Conservation (phyloP, 2,329 filamentous ascomycete genomes). For the Xylaria sp. region DNA sequence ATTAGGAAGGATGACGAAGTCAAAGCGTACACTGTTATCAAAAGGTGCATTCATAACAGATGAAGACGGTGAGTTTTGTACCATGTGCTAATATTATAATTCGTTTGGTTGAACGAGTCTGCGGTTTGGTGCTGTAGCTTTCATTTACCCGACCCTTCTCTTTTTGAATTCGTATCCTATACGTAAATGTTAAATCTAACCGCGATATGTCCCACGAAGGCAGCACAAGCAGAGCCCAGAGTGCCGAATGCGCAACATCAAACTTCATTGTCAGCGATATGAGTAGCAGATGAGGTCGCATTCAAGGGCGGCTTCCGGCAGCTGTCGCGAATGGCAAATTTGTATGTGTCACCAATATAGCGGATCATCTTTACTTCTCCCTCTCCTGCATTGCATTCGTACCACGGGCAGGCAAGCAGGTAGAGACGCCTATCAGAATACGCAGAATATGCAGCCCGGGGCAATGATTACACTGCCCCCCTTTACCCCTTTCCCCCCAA, state of each 20-base stretch:
- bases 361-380: slow-evolving; percentile 15
- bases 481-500: slow-evolving; percentile 34
- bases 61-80: neutral
- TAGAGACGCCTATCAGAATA: slow-evolving; percentile 22
- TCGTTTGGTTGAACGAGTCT: neutral
- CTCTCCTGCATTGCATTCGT: slow-evolving; percentile 11
- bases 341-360: slow-evolving; percentile 32
- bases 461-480: slow-evolving; percentile 17
- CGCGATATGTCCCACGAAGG: neutral
- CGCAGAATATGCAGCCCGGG: slow-evolving; percentile 6
- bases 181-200: neutral
- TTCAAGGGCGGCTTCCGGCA: slow-evolving; percentile 44
- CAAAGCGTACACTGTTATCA: too few species aligned
- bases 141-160: neutral
- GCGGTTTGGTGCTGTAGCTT: neutral
- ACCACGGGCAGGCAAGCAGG: slow-evolving; percentile 20
- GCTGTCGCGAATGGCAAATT: slow-evolving; percentile 43
- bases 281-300: slow-evolving; percentile 39
- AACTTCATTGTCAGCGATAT: slow-evolving; percentile 37
- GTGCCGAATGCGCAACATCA: slow-evolving; percentile 22
- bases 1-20: slow-evolving; percentile 3
- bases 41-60: neutral
- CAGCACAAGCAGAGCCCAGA: neutral
- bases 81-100: neutral
- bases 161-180: neutral